phyloP scores from a whole-genome alignment of 1,284 basidiomycete genomes.

The Ganoderma boninense region DNA sequence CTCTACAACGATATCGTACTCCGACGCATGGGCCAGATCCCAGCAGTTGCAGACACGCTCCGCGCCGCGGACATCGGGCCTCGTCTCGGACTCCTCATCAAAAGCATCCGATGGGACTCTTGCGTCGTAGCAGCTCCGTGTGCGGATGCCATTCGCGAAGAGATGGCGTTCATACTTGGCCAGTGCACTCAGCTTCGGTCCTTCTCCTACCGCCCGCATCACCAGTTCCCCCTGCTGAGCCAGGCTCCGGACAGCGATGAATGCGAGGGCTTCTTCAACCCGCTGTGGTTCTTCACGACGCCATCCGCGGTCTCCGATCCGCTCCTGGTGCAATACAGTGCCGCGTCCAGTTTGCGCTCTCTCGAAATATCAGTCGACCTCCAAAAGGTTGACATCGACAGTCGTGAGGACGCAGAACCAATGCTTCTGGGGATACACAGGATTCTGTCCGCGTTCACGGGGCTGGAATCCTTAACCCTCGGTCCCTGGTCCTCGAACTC shows the following conservation, averaged over 20 bases:
- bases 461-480: neutral
- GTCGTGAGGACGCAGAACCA: neutral
- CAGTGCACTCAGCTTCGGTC: neutral
- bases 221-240: neutral
- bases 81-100: neutral
- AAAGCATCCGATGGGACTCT: slow-evolving; percentile 6
- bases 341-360: neutral
- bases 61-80: neutral
- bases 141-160: slow-evolving; percentile 7
- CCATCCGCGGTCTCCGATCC: neutral
- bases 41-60: slow-evolving; percentile 10
- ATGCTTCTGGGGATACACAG: neutral
- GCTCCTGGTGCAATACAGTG: neutral
- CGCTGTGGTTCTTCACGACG: slow-evolving; percentile 2
- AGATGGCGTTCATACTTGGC: neutral
- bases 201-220: slow-evolving; percentile 7
- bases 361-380: neutral
- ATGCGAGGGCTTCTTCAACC: slow-evolving; percentile 1
- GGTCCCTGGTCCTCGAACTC: neutral
- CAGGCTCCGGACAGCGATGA: neutral
- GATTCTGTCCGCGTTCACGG: neutral
- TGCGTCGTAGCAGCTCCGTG: neutral
- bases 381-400: neutral
- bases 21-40: slow-evolving; percentile 16
- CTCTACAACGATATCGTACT: slow-evolving; percentile 13